Conservation (phyloP, 2,329 filamentous ascomycete species). For the Aureobasidium sp. region DNA sequence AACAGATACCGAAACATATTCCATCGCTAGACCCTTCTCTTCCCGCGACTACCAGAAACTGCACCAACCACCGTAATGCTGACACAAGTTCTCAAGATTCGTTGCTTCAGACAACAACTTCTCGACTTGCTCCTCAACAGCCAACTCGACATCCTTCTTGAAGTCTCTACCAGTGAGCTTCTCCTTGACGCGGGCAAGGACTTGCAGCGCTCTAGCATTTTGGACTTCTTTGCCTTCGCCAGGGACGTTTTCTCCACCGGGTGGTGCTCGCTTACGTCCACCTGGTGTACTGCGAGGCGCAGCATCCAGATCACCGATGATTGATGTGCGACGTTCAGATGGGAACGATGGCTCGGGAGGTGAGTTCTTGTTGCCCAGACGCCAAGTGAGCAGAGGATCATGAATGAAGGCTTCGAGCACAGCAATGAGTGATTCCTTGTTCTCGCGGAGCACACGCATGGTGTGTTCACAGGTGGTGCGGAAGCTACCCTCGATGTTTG, state of each 20-base stretch:
- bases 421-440: constrained; percentile 98
- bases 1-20: background rate
- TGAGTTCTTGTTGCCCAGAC: constrained; percentile 58
- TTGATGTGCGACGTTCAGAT: constrained; percentile 51
- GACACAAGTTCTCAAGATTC: constrained; percentile 92
- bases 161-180: constrained; percentile 95
- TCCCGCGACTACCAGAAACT: constrained; percentile 71
- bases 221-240: constrained; percentile 61
- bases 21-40: background rate
- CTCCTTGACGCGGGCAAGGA: constrained; percentile 83
- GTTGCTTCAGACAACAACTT: constrained; percentile 92
- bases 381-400: constrained; percentile 97
- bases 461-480: constrained; percentile 97
- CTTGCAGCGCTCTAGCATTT: constrained; percentile 86
- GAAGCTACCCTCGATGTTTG: constrained; percentile 98
- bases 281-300: background rate
- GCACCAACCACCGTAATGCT: constrained; percentile 99
- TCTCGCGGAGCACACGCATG: constrained; percentile 91
- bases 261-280: constrained; percentile 1
- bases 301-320: constrained; percentile 37
- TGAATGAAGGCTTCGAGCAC: constrained; percentile 99
- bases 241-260: background rate
- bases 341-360: constrained; percentile 51
- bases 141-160: constrained; percentile 73
- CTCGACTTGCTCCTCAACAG: constrained; percentile 81